Conservation (phyloP, 2,329 filamentous ascomycete genomes). For the Rhytidhysteron rufulum region DNA sequence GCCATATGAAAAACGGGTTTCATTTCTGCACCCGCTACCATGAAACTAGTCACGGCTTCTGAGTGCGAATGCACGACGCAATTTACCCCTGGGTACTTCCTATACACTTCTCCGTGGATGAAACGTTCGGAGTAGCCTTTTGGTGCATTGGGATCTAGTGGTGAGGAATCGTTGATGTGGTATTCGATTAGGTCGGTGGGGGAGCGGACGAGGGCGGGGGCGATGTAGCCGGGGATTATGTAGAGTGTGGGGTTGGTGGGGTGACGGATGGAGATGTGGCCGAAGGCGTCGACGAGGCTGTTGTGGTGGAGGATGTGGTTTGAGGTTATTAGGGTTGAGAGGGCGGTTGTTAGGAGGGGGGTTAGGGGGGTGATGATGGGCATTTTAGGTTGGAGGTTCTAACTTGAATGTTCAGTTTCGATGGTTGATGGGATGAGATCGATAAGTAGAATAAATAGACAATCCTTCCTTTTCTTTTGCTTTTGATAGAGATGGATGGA, state of each 20-base stretch:
- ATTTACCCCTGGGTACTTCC: slow-evolving; percentile 35
- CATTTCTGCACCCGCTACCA: slow-evolving; percentile 27
- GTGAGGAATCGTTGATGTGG: slow-evolving; percentile 37
- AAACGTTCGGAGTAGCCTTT: slow-evolving; percentile 40
- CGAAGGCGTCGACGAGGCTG: slow-evolving; percentile 50
- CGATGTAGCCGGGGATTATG: slow-evolving; percentile 46
- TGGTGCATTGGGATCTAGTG: slow-evolving; percentile 37
- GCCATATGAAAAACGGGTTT: slow-evolving; percentile 38
- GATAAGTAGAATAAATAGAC: too few relatives aligned
- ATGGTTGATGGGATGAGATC: not conserved
- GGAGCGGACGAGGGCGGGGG: slow-evolving; percentile 46
- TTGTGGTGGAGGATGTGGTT: slow-evolving; percentile 52
- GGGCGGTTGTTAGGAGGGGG: slow-evolving; percentile 1
- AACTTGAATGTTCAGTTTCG: too few relatives aligned
- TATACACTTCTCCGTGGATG: slow-evolving; percentile 41
- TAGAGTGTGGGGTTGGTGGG: slow-evolving; percentile 43
- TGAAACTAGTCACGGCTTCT: slow-evolving; percentile 39
- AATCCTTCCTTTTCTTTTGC: too few relatives aligned
- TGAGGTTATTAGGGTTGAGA: slow-evolving; percentile 31
- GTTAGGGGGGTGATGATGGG: not conserved
- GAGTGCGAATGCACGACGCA: slow-evolving; percentile 41
- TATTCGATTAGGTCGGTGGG: slow-evolving; percentile 47
- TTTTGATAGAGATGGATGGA: too few relatives aligned
- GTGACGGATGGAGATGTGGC: slow-evolving; percentile 51
- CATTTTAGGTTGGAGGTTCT: not conserved